Conservation (phyloP, 208 protist genomes). For the Phytomonas sp. region DNA sequence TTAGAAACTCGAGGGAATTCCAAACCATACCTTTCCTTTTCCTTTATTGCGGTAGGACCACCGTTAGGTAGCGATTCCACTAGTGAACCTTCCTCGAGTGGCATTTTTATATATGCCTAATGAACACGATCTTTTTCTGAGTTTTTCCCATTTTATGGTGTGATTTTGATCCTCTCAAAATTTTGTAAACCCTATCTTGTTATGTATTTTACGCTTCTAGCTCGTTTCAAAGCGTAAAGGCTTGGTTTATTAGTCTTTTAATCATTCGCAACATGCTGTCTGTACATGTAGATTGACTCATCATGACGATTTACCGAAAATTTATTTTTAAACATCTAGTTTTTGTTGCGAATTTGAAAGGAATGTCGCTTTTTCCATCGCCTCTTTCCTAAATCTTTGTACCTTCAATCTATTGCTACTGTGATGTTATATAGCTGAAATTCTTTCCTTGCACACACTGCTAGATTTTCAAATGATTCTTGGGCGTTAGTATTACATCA, state of each 20-base stretch:
- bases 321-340: neutral
- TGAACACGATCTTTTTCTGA: neutral
- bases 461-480: neutral
- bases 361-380: constrained; percentile 14
- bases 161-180: constrained; percentile 9
- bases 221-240: neutral
- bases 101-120: constrained; percentile 8
- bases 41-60: neutral
- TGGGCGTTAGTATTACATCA: neutral
- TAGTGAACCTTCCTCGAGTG: neutral
- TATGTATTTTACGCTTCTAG: constrained; percentile 2
- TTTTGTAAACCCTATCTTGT: constrained; percentile 3
- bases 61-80: neutral
- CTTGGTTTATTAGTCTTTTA: constrained; percentile 1
- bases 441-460: constrained; percentile 8
- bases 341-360: constrained; percentile 8
- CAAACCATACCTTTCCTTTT: neutral
- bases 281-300: constrained; percentile 4
- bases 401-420: constrained; percentile 4
- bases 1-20: neutral
- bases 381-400: constrained; percentile 10
- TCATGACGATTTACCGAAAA: constrained; percentile 5
- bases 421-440: constrained; percentile 4
- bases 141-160: neutral
- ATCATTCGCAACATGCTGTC: constrained; percentile 12